Conservation (phyloP, 202 grass and related monocot genomes). For the Elaeis oleifera region DNA sequence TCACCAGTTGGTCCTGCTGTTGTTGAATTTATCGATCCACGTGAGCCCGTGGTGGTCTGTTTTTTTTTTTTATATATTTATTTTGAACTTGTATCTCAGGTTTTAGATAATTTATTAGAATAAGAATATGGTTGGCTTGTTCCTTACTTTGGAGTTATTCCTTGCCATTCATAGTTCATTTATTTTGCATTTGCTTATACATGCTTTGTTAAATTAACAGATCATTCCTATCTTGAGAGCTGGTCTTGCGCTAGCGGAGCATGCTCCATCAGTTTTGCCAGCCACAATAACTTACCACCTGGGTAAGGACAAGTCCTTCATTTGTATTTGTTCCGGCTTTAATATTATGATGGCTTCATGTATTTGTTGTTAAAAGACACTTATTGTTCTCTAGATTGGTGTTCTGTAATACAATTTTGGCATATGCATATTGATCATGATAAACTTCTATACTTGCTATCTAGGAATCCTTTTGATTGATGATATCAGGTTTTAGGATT, state of each 20-base stretch:
- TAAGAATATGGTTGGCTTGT: background rate
- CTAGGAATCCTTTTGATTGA: no score
- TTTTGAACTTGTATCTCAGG: background rate
- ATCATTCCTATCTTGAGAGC: constrained; percentile 94
- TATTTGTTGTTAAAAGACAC: background rate
- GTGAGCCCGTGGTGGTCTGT: constrained; percentile 74
- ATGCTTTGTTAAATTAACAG: constrained; percentile 39
- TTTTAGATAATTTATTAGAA: background rate
- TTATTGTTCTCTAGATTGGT: no score
- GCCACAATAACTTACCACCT: constrained; percentile 91
- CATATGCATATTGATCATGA: no score
- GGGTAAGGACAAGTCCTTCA: constrained; percentile 38
- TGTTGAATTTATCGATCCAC: constrained; percentile 93
- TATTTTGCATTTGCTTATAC: constrained; percentile 32
- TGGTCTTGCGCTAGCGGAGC: constrained; percentile 80
- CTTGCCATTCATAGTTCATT: background rate
- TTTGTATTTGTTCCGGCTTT: background rate
- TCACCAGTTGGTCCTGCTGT: constrained; percentile 64
- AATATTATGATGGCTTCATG: constrained; percentile 2
- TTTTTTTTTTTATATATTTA: constrained; percentile 7
- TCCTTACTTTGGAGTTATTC: background rate
- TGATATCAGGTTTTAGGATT: background rate
- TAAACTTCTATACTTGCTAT: no score
- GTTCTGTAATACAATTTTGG: no score
- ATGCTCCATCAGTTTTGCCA: constrained; percentile 66